Conservation (phyloP, 2,329 filamentous ascomycete species). For the Aspergillus chevalieri region DNA sequence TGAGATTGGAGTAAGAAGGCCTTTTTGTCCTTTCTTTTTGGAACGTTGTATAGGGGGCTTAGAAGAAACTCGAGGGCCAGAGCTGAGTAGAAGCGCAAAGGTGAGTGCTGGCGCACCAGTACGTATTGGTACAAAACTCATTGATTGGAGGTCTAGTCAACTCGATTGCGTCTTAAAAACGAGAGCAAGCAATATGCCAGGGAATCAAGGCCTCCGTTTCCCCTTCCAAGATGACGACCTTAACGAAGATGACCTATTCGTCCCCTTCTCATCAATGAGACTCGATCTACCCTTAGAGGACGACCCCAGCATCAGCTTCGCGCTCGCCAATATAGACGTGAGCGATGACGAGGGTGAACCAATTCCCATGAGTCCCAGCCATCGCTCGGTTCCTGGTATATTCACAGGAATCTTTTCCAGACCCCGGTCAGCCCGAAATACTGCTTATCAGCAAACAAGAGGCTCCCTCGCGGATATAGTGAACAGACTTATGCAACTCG, state of each 20-base stretch:
- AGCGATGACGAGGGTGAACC: background rate
- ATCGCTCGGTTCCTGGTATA: background rate
- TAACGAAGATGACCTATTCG: slow-evolving; percentile 5
- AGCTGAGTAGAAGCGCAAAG: too few relatives aligned
- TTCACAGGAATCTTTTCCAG: background rate
- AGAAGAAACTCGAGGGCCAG: too few relatives aligned
- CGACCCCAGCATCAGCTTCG: background rate
- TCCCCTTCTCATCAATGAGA: background rate
- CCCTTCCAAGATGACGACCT: background rate
- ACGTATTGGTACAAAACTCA: too few relatives aligned
- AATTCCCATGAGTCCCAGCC: background rate
- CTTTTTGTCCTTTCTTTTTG: too few relatives aligned
- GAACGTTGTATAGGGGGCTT: too few relatives aligned
- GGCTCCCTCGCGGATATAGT: background rate
- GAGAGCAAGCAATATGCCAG: background rate
- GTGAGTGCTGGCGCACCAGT: too few relatives aligned
- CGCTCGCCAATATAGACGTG: background rate
- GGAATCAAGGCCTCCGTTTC: slow-evolving; percentile 4
- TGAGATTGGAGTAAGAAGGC: too few relatives aligned
- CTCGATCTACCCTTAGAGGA: background rate
- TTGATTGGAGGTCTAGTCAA: too few relatives aligned
- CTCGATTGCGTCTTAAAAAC: too few relatives aligned
- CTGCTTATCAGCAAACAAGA: background rate
- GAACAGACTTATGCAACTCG: background rate
- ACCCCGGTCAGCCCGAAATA: background rate